A percentile compares a stretch with the other conserved stretches of the same genome.
These are phyloP conservation scores for Hymenochaete sp. DNA, from an alignment of 1,284 basidiomycete genomes.

Conservation along the genomic window DNA sequence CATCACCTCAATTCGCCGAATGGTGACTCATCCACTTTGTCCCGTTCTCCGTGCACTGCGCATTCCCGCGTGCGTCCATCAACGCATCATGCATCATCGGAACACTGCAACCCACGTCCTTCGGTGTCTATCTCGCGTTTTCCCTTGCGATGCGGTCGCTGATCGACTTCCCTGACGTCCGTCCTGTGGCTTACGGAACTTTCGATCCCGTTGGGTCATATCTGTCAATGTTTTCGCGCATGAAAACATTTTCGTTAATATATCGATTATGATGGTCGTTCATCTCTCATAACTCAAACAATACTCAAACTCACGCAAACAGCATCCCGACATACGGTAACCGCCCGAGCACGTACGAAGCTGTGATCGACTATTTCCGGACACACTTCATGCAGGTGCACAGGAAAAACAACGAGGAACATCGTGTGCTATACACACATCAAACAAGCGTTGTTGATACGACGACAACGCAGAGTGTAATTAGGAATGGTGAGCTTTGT, in stretches of 20 bases:
- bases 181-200: too few relatives aligned
- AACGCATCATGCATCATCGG: too few relatives aligned
- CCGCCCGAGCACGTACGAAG: constrained; percentile 68
- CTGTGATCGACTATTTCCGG: constrained; percentile 73
- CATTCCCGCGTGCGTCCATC: too few relatives aligned
- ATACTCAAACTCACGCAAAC: not conserved
- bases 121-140: too few relatives aligned
- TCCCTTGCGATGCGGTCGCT: too few relatives aligned
- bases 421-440: constrained; percentile 69
- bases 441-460: constrained; percentile 76
- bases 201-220: too few relatives aligned
- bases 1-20: too few relatives aligned
- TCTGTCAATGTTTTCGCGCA: not conserved
- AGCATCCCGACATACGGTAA: constrained; percentile 79
- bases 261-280: constrained; percentile 11
- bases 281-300: too few relatives aligned
- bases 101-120: too few relatives aligned
- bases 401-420: constrained; percentile 66
- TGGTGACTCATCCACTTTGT: too few relatives aligned
- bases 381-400: constrained; percentile 78
- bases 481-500: constrained; percentile 54
- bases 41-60: too few relatives aligned
- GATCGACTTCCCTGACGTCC: too few relatives aligned
- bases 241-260: constrained; percentile 1
- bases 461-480: constrained; percentile 71